Evolutionary conservation across 2,329 filamentous ascomycete genomes (phyloP).

Genomic region (Tolypocladium tundrense): DNA sequence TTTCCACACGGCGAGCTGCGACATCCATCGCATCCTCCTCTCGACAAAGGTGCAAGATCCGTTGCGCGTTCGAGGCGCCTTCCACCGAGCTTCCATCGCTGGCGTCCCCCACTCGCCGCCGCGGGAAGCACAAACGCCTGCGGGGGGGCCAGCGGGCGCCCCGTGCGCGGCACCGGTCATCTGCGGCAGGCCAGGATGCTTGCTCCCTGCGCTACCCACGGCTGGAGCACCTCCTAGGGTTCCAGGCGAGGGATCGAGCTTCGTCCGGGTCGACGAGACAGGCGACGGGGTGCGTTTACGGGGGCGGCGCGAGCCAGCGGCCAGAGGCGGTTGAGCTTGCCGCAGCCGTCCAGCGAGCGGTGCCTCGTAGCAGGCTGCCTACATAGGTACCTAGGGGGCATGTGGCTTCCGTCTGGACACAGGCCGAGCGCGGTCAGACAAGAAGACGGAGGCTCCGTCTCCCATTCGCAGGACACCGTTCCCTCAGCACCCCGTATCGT

Average conservation of each 20-base stretch:
- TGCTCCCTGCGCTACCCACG: not conserved
- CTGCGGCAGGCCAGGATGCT: not conserved
- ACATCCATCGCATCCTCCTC: not conserved
- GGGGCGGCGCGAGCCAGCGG: not conserved
- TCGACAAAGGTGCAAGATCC: not conserved
- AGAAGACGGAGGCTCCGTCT: not conserved
- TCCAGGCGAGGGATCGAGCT: not conserved
- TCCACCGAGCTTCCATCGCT: not conserved
- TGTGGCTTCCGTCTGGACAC: not conserved
- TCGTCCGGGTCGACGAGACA: too few relatives aligned
- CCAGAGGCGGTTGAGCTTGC: too few relatives aligned
- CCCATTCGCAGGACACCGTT: not conserved
- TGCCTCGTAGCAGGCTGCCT: too few relatives aligned
- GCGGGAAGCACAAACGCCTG: not conserved
- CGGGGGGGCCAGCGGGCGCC: not conserved
- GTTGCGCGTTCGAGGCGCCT: not conserved
- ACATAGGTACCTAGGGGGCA: too few relatives aligned
- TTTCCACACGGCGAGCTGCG: not conserved
- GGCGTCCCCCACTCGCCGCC: not conserved
- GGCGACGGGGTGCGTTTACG: not conserved
- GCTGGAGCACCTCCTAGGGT: too few relatives aligned
- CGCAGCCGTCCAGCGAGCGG: too few relatives aligned
- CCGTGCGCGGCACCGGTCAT: not conserved
- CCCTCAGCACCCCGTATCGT: too few relatives aligned
- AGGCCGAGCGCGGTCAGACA: not conserved